Percentiles rank a stretch among this genome's conserved stretches.
phyloP scores from a whole-genome alignment of 2,329 filamentous ascomycete species.

The Teratosphaeria epicoccoides region DNA sequence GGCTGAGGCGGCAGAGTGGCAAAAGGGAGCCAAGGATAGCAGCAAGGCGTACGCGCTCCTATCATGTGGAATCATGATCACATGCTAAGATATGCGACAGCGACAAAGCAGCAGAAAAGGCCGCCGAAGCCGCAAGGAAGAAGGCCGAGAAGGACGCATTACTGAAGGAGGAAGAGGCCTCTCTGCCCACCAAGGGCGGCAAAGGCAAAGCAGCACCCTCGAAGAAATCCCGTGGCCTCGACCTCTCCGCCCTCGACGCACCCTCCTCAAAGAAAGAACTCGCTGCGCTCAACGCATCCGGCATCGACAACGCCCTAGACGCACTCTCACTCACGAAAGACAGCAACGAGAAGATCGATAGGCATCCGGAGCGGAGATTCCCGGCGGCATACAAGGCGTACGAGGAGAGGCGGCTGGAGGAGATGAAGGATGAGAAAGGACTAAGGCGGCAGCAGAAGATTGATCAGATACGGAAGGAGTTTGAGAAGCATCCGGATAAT shows the following conservation, averaged over 20 bases:
- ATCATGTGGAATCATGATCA: background rate
- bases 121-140: slow-evolving; percentile 70
- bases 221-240: slow-evolving; percentile 53
- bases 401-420: slow-evolving; percentile 67
- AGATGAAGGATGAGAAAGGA: slow-evolving; percentile 79
- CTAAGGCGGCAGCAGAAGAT: slow-evolving; percentile 75
- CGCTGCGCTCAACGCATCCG: slow-evolving; percentile 62
- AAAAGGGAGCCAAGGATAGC: slow-evolving; percentile 72
- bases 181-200: slow-evolving; percentile 52
- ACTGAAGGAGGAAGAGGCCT: slow-evolving; percentile 71
- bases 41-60: slow-evolving; percentile 67
- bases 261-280: slow-evolving; percentile 39
- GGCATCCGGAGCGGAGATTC: slow-evolving; percentile 77
- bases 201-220: slow-evolving; percentile 54
- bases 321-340: slow-evolving; percentile 58
- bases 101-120: slow-evolving; percentile 74
- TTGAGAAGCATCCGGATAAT: slow-evolving; percentile 88
- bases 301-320: slow-evolving; percentile 89
- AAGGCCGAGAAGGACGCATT: slow-evolving; percentile 86
- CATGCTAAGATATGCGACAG: slow-evolving; percentile 36
- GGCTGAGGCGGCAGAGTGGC: slow-evolving; percentile 67
- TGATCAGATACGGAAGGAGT: slow-evolving; percentile 78
- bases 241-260: slow-evolving; percentile 62
- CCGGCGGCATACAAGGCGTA: slow-evolving; percentile 76
- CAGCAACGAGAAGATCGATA: slow-evolving; percentile 62